Evolutionary conservation across 164 flowering plant species (phyloP), one percentile per base, ranked within the genome.

Genomic region (Kingdonia uniflora): DNA sequence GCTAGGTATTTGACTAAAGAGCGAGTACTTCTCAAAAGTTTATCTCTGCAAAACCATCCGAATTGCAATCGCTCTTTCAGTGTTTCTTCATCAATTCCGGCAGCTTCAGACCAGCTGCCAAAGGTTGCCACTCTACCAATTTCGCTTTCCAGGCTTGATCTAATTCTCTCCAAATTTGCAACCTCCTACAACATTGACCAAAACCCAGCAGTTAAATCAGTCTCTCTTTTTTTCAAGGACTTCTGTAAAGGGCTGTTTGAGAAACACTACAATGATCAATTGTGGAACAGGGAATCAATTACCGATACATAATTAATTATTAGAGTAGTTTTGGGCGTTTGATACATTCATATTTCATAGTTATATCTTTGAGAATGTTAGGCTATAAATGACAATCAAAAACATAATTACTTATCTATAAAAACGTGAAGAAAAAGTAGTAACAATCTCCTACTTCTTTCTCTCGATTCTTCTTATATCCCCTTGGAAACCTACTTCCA

Each of bases 31-130:
- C 69, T 76, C 39, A 89, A 35, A 55, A 89, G 80, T 63, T 70
- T 78, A 70, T 89, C 94, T 68, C 81, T 71, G 74, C 95, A 86
- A 54, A 57, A 61, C 90, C 88, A 84, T 57, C 95, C 97, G 67
- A 67, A 78, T 57, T 63, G 79, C 71, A 89, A 63, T 5, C 71
- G 74, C 49, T 77, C 74, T 39, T 61, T 80, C 70, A 89, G 69
- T 46, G 49, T 56, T 56, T 75, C 75, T 71, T 68, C 72, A 52
- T 76, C 76, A 29, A 84, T 39, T 25, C 87, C 75, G 37, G 81
- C 88, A 58, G 87, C 90, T 69, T 79, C 75, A 33, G 97, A 95
- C 94, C 97, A 89, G 52, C 64, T 58, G 42, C 69, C 64, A 56
- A 80, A 64, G 68, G 76, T 80, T 24, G 62, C 76, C 5, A 54